These are phyloP conservation scores for Paulownia fortunei DNA, from an alignment of 257 asterid species.

Conservation along the genomic window DNA sequence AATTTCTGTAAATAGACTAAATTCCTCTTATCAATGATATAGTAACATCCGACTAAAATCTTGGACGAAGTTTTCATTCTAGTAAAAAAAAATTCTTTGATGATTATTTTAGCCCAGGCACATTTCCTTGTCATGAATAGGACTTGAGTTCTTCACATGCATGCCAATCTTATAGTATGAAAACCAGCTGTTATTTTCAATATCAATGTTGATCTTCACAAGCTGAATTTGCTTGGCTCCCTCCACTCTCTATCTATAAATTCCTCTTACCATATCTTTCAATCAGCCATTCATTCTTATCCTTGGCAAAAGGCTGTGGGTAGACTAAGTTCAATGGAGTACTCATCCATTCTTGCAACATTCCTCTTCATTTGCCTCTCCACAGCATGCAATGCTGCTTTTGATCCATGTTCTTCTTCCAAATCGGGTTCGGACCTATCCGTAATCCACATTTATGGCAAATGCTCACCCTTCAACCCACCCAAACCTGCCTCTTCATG, in stretches of 20 bases:
- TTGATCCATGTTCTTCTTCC: conserved; percentile 62
- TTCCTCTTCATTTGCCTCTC: conserved; percentile 49
- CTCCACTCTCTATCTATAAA: conserved; percentile 35
- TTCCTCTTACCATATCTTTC: conserved; percentile 27
- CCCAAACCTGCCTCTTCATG: conserved; percentile 62
- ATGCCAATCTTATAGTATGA: conserved; percentile 15
- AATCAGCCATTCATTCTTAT: conserved; percentile 26
- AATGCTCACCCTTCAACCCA: conserved; percentile 79
- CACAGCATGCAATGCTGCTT: conserved; percentile 39
- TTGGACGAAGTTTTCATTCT: neutral
- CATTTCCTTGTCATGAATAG: conserved; percentile 36
- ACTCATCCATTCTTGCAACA: conserved; percentile 38
- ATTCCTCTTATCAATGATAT: too few relatives aligned
- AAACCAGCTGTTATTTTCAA: conserved; percentile 24
- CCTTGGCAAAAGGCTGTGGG: conserved; percentile 19
- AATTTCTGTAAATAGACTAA: too few relatives aligned
- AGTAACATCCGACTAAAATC: neutral
- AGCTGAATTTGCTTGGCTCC: neutral
- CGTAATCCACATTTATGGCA: conserved; percentile 70
- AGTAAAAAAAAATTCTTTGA: too few relatives aligned
- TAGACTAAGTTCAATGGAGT: conserved; percentile 46
- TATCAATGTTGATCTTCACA: conserved; percentile 21
- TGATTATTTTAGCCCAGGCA: conserved; percentile 19
- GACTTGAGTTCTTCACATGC: conserved; percentile 41
- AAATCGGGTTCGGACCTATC: conserved; percentile 67